Conservation (phyloP, 75 land plant species). For the Cupressus sempervirens region DNA sequence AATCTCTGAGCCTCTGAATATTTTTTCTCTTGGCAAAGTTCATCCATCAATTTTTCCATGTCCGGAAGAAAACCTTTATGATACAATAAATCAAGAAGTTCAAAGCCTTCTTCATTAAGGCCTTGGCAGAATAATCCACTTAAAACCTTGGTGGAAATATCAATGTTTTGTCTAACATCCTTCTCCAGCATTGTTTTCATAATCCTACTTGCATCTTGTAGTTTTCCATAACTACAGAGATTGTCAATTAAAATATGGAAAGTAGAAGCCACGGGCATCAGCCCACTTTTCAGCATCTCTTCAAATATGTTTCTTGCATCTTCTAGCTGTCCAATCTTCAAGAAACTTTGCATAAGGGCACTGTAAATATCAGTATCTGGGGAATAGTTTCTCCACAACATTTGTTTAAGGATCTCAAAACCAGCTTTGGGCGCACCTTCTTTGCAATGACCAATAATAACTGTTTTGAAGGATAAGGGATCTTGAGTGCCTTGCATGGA, state of each 20-base stretch:
- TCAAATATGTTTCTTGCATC: slow-evolving; percentile 41
- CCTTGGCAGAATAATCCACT: slow-evolving; percentile 24
- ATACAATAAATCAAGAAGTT: slow-evolving; percentile 34
- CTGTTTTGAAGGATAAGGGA: slow-evolving; percentile 36
- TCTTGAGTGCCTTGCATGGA: slow-evolving; percentile 50
- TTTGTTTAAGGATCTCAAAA: slow-evolving; percentile 39
- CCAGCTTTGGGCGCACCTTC: slow-evolving; percentile 43
- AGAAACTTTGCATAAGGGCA: slow-evolving; percentile 45
- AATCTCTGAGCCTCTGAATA: slow-evolving; percentile 33
- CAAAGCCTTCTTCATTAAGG: slow-evolving; percentile 30
- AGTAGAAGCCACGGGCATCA: slow-evolving; percentile 36
- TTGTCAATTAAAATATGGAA: slow-evolving; percentile 56
- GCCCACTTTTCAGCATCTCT: slow-evolving; percentile 49
- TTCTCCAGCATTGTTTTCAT: slow-evolving; percentile 55
- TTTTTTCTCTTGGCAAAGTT: slow-evolving; percentile 31
- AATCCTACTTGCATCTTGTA: slow-evolving; percentile 45
- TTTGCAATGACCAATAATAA: slow-evolving; percentile 63
- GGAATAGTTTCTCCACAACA: slow-evolving; percentile 50
- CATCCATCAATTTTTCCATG: slow-evolving; percentile 36
- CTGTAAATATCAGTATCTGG: slow-evolving; percentile 54
- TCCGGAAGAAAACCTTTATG: slow-evolving; percentile 40
- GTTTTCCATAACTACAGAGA: slow-evolving; percentile 34
- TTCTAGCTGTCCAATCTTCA: slow-evolving; percentile 22
- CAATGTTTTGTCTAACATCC: slow-evolving; percentile 46
- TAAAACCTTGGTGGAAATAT: slow-evolving; percentile 44